phyloP scores from a whole-genome alignment of 257 asterid species.

The Solanum peruvianum region DNA sequence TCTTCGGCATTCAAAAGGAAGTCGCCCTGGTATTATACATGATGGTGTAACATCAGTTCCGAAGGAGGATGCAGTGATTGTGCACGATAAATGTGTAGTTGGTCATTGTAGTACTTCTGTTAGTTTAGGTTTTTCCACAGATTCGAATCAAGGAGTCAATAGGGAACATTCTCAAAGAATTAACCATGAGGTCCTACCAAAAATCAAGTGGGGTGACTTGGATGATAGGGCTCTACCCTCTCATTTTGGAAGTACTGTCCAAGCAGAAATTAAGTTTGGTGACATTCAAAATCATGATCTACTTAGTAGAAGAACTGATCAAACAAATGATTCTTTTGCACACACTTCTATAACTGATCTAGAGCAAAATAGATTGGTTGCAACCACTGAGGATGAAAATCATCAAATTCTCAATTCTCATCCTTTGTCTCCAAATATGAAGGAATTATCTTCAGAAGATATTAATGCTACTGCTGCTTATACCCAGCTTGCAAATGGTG shows the following conservation, averaged over 20 bases:
- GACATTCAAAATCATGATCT: conserved; percentile 21
- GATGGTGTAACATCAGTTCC: conserved; percentile 14
- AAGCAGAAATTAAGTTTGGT: conserved; percentile 27
- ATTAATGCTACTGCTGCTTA: conserved; percentile 17
- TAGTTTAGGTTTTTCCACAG: conserved; percentile 9
- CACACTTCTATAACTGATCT: conserved; percentile 8
- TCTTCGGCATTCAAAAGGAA: conserved; percentile 20
- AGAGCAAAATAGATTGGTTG: conserved; percentile 10
- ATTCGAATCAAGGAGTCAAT: conserved; percentile 14
- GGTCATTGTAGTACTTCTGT: conserved; percentile 29
- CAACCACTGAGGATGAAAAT: conserved; percentile 9
- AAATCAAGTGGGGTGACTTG: conserved; percentile 93
- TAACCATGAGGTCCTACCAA: conserved; percentile 28
- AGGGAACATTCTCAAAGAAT: conserved; percentile 21
- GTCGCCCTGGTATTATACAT: conserved; percentile 13
- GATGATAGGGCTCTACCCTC: conserved; percentile 60
- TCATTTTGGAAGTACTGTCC: conserved; percentile 38
- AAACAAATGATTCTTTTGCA: conserved; percentile 13
- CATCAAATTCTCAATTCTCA: conserved; percentile 16
- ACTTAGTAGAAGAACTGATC: conserved; percentile 16
- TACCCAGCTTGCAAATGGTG: conserved; percentile 16
- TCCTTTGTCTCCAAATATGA: conserved; percentile 23
- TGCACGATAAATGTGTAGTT: conserved; percentile 34
- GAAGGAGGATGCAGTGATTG: conserved; percentile 22
- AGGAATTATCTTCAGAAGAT: conserved; percentile 42